phyloP scores from a whole-genome alignment of 2,329 filamentous ascomycete species.

The Penicillium sp. region DNA sequence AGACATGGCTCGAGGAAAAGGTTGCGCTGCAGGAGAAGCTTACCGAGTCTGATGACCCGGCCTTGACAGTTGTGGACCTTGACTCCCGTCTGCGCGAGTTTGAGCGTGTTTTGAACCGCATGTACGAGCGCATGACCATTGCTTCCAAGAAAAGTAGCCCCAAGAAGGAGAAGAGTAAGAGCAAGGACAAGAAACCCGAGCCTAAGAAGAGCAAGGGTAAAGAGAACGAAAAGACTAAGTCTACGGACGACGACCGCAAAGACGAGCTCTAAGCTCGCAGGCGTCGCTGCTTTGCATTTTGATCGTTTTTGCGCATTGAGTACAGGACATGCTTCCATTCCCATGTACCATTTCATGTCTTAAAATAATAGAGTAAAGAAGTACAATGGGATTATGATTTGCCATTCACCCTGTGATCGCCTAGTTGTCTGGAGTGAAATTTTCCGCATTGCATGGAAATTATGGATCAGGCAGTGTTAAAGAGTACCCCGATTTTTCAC shows the following conservation, averaged over 20 bases:
- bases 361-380: conserved; percentile 25
- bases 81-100: conserved; percentile 71
- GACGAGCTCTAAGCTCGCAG: conserved; percentile 35
- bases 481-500: no score
- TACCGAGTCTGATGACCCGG: conserved; percentile 71
- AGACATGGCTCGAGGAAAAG: conserved; percentile 76
- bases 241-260: conserved; percentile 35
- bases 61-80: conserved; percentile 73
- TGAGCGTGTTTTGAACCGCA: conserved; percentile 52
- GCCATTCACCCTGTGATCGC: background rate
- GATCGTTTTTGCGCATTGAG: conserved; percentile 8
- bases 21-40: conserved; percentile 73
- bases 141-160: conserved; percentile 27
- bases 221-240: conserved; percentile 37
- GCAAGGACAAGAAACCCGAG: conserved; percentile 11
- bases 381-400: conserved; percentile 20
- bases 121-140: conserved; percentile 53
- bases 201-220: conserved; percentile 19
- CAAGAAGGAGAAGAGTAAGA: conserved; percentile 31
- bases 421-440: no score
- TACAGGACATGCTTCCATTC: conserved; percentile 21
- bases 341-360: conserved; percentile 21
- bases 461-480: no score
- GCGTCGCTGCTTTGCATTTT: conserved; percentile 16
- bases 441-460: no score